phyloP scores from a whole-genome alignment of 2,329 filamentous ascomycete species.

The Erysiphe neolycopersici region DNA sequence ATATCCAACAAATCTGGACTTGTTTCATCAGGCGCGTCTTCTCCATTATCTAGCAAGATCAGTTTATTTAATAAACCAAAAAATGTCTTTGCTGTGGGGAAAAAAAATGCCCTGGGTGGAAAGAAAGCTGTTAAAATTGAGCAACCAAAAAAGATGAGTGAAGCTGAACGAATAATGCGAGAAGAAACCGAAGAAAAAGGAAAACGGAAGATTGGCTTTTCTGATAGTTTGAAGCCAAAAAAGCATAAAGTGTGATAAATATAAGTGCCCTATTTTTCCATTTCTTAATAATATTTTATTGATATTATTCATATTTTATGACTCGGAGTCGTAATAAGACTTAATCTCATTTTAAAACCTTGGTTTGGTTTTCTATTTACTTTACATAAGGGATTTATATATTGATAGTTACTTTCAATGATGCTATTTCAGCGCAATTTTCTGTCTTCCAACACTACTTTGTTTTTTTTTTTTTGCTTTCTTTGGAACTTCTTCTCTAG shows the following conservation, averaged over 20 bases:
- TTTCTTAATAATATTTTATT: too few relatives aligned
- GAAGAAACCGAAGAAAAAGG: constrained; percentile 52
- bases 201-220: constrained; percentile 21
- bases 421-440: too few relatives aligned
- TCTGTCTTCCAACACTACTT: too few relatives aligned
- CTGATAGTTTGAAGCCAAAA: constrained; percentile 26
- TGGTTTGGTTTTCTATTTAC: too few relatives aligned
- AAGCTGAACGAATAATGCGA: constrained; percentile 73
- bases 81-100: constrained; percentile 43
- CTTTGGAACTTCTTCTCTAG: too few relatives aligned
- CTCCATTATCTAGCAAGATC: constrained; percentile 27
- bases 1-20: constrained; percentile 16
- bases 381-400: too few relatives aligned
- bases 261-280: background rate
- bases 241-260: constrained; percentile 19
- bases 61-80: constrained; percentile 38
- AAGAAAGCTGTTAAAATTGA: constrained; percentile 34
- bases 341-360: too few relatives aligned
- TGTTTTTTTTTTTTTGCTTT: too few relatives aligned
- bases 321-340: too few relatives aligned
- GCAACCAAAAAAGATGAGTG: constrained; percentile 60
- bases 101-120: constrained; percentile 43
- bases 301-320: too few relatives aligned
- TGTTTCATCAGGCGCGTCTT: constrained; percentile 9
- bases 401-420: too few relatives aligned